Conservation (phyloP, 805 yeast genomes). For the Candida hungchunana region DNA sequence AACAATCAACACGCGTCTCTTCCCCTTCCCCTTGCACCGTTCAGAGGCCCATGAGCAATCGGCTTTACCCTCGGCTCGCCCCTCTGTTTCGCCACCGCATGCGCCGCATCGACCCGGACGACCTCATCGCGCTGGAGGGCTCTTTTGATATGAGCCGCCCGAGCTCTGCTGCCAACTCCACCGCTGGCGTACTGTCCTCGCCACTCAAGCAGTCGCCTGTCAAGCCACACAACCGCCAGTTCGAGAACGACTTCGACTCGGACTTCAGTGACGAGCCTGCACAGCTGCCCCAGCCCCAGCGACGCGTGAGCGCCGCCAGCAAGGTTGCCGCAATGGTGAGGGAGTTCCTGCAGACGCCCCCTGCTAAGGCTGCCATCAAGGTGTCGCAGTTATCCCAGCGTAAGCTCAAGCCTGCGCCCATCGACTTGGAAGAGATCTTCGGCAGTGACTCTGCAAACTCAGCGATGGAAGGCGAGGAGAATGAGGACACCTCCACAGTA, state of each 20-base stretch:
- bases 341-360: background rate
- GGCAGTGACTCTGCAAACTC: conserved; percentile 1
- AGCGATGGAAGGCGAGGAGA: background rate
- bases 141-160: conserved; percentile 10
- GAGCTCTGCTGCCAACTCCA: background rate
- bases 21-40: too few species aligned
- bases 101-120: conserved; percentile 15
- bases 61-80: conserved; percentile 8
- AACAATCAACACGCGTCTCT: too few species aligned
- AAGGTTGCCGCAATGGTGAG: too few species aligned
- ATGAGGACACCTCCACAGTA: conserved; percentile 1
- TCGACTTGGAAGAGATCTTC: conserved; percentile 14
- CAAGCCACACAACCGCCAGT: conserved; percentile 12
- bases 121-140: conserved; percentile 21
- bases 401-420: too few species aligned
- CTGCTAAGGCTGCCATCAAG: background rate
- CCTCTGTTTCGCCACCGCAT: conserved; percentile 3
- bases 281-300: background rate
- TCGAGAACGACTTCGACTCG: conserved; percentile 19
- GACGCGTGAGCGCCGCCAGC: too few species aligned
- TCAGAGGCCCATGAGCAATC: too few species aligned
- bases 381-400: conserved; percentile 1
- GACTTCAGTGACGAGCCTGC: conserved; percentile 11
- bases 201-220: conserved; percentile 8
- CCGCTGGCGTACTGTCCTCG: conserved; percentile 1